phyloP scores from a whole-genome alignment of 768 basidiomycete species.

The Collybia sp. region DNA sequence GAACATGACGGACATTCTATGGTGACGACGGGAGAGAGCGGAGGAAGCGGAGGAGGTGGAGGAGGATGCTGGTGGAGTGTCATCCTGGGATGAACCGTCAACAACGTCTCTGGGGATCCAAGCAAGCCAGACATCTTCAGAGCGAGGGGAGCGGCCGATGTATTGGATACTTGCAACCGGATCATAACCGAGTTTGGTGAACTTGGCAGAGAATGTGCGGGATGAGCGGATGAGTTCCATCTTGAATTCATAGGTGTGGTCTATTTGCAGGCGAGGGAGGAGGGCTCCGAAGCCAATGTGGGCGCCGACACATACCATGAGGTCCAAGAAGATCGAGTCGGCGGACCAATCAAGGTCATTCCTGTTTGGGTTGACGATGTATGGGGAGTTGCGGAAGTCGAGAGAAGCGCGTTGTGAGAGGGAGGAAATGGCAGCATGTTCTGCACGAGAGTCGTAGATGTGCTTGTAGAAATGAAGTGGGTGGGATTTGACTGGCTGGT shows the following conservation, averaged over 20 bases:
- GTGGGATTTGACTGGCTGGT: too few relatives aligned
- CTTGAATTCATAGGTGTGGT: neutral
- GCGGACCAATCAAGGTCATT: neutral
- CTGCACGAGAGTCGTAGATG: too few relatives aligned
- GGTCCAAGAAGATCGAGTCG: neutral
- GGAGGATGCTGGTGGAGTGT: neutral
- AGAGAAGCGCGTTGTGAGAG: too few relatives aligned
- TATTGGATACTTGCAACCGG: neutral
- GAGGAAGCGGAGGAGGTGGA: too few relatives aligned
- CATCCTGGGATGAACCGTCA: neutral
- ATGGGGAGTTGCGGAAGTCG: too few relatives aligned
- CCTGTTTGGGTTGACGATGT: neutral
- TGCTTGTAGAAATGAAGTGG: too few relatives aligned
- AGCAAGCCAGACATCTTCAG: neutral
- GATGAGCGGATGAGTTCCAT: neutral
- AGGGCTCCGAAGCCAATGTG: neutral
- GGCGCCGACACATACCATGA: neutral
- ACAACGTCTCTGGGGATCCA: neutral
- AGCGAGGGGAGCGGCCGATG: neutral
- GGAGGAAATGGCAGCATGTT: too few relatives aligned
- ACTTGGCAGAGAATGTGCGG: neutral
- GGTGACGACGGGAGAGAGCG: neutral
- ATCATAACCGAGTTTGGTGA: neutral
- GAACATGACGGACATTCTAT: conserved; percentile 1
- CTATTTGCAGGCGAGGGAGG: neutral